Base-by-base conservation (phyloP, 176 grass and related monocot genomes). In the Cenchrus purpureus region DNA sequence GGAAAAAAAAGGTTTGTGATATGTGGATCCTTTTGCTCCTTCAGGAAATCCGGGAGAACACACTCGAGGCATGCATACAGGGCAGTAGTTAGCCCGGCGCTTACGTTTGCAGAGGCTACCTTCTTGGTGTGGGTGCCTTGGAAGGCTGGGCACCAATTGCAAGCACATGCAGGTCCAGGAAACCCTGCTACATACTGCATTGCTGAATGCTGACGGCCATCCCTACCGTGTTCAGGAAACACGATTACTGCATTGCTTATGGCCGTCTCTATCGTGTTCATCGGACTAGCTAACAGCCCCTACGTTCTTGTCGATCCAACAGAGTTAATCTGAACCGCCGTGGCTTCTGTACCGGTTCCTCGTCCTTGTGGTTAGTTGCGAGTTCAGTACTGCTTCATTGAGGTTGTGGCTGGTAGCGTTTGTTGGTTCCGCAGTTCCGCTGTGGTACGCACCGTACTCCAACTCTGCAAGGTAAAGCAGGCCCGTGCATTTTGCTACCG, bases 101-200 rank as follows among this genome's bases (percentile, higher is more conserved):
- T 49, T 67, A 76, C 51, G 78, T 49, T 40, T 75, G 61, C 60
- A 40, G 42, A 73, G 10, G n/a, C 50, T 32, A 3, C 29, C 12
- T 32, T 78, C 2, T 43, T 46, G 32, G 25, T 13, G 52, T 54
- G 48, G 74, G 34, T 72, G 86, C 80, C 81, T 88, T 78, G 12
- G 46, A 62, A 86, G 76, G 67, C 15, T 69, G 62, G 50, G 11
- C 58, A 17, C 86, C 64, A 16, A 57, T 40, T 40, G 37, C 37
- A 4, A 46, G 45, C 8, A 20, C 79, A 57, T 57, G 51, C 65
- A 29, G 10, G 12, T 10, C 57, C 34, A 16, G 4, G 11, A 62
- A 31, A 19, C 29, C 52, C 16, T 32, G 15, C 6, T 73, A 46
- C 68, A 46, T 31, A 14, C 37, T 40, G 37, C 37, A 40, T 40